Percentiles rank a stretch among this genome's conserved stretches.
phyloP scores from a whole-genome alignment of 2,329 filamentous ascomycete species.

The Sarocladium strictum region DNA sequence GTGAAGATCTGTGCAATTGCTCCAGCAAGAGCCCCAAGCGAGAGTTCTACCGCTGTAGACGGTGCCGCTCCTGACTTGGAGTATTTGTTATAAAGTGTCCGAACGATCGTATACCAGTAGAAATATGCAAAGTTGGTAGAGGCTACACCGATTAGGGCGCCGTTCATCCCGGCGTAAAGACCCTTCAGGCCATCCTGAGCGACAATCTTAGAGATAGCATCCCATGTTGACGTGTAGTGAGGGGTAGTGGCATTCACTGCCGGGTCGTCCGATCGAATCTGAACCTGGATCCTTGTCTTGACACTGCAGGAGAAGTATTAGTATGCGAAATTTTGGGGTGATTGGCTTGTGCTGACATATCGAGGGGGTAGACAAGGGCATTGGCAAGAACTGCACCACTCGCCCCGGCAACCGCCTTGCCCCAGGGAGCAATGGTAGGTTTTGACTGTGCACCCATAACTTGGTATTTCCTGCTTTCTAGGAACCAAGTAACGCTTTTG shows the following conservation, averaged over 20 bases:
- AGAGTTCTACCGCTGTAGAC: conserved; percentile 75
- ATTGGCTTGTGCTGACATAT: conserved; percentile 63
- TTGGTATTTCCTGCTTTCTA: too few relatives aligned
- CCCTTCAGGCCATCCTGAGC: conserved; percentile 73
- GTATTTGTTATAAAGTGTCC: conserved; percentile 68
- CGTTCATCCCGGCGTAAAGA: conserved; percentile 83
- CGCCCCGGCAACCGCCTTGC: conserved; percentile 84
- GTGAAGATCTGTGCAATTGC: conserved; percentile 93
- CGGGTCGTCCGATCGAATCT: conserved; percentile 60
- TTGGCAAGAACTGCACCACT: conserved; percentile 93
- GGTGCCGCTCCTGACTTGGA: conserved; percentile 49
- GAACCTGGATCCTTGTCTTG: conserved; percentile 93
- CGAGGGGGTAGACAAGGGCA: conserved; percentile 89
- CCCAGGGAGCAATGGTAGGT: conserved; percentile 80
- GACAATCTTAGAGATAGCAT: conserved; percentile 81
- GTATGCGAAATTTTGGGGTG: background rate
- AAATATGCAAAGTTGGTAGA: conserved; percentile 99
- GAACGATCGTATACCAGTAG: conserved; percentile 94
- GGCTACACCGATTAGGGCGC: conserved; percentile 82
- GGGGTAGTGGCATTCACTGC: conserved; percentile 42
- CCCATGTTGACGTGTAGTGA: conserved; percentile 82
- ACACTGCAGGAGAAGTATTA: conserved; percentile 52
- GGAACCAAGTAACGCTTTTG: too few relatives aligned
- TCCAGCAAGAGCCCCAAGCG: conserved; percentile 79
- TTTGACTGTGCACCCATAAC: conserved; percentile 56